Percentiles rank a stretch among this genome's conserved stretches.
Evolutionary conservation across 2,329 filamentous ascomycete species (phyloP).

Genomic region (Paraphoma chrysanthemicola): DNA sequence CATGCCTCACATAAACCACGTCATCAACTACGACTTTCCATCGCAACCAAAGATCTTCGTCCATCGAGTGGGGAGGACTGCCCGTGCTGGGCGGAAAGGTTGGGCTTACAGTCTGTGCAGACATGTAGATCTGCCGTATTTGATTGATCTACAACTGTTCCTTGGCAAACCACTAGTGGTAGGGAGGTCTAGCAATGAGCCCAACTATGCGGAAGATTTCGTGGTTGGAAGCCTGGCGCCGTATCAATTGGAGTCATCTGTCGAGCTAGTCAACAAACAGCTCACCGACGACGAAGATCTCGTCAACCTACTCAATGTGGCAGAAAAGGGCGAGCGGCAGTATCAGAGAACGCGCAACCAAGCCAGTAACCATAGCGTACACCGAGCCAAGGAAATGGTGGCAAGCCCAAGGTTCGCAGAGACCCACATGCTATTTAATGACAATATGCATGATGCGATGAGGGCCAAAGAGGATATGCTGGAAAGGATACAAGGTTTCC

Average conservation of each 20-base stretch:
- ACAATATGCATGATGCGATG: conserved; percentile 65
- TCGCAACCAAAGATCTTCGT: conserved; percentile 97
- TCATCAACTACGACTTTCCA: conserved; percentile 98
- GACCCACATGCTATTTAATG: conserved; percentile 78
- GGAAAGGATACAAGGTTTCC: conserved; percentile 84
- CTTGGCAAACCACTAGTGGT: conserved; percentile 82
- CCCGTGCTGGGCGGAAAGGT: conserved; percentile 87
- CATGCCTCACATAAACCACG: conserved; percentile 93
- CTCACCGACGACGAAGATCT: conserved; percentile 80
- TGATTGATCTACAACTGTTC: conserved; percentile 93
- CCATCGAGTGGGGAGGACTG: conserved; percentile 94
- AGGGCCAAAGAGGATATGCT: conserved; percentile 83
- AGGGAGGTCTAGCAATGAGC: conserved; percentile 66
- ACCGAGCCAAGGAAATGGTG: conserved; percentile 80
- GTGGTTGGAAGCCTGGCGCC: conserved; percentile 79
- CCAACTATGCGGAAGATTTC: conserved; percentile 82
- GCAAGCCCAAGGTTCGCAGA: conserved; percentile 73
- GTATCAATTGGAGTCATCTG: conserved; percentile 74
- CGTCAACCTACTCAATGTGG: conserved; percentile 71
- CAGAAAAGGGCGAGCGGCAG: conserved; percentile 87
- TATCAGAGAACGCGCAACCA: conserved; percentile 90
- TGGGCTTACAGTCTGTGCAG: conserved; percentile 95
- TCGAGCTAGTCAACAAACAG: conserved; percentile 84
- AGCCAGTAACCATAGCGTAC: conserved; percentile 88
- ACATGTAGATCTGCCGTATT: conserved; percentile 86